Base-by-base conservation (phyloP, 1,284 basidiomycete species). In the Cutaneotrichosporon mucoides region DNA sequence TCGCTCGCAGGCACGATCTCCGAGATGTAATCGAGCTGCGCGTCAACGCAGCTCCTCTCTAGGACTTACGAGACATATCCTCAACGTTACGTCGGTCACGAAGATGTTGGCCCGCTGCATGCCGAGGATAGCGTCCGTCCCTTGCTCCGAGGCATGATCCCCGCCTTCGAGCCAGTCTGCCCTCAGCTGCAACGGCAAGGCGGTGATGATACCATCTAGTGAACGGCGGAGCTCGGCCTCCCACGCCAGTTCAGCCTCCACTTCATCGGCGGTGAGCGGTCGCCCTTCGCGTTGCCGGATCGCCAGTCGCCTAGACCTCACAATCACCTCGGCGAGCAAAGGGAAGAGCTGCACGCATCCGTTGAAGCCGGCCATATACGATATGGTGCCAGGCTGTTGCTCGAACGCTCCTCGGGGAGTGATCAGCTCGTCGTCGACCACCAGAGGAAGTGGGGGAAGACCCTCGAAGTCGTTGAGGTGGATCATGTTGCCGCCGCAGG, bases 381-480 rank as follows among this genome's bases (percentile, higher is more conserved):
- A 56, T 4, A 56, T 36, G 2, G 33, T 48, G 9, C 50, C 44
- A 5, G 40, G 16, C 0, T 63, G 65, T 41, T 66, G 66, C 4
- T 56, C 55, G 5, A 59, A 49, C 16, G 53, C n/a, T 5, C 58
- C 53, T 5, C 54, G 51, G 24, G 53, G 52, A 6, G 69, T 66
- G 40, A 71, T 60, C 49, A 63, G 65, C 43, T 71, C 69, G 64
- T 71, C 69, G 64, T 71, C 69, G 1, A 69, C 57, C 37, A 64
- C 61, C 33, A 67, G 55, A 2, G 69, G 69, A 9, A 67, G 34
- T 0, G 68, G 66, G 1, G 68, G 65, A 2, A 65, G 40, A 12
- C 68, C 68, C 41, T 71, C 68, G 34, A 61, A 59, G 42, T 71
- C 64, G 45, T 65, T 57, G 10, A 68, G 38, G 11, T 66, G 60